Percentiles rank a stretch among this genome's conserved stretches.
phyloP scores from a whole-genome alignment of 495 filamentous ascomycete species.

The Ramalina intermedia region DNA sequence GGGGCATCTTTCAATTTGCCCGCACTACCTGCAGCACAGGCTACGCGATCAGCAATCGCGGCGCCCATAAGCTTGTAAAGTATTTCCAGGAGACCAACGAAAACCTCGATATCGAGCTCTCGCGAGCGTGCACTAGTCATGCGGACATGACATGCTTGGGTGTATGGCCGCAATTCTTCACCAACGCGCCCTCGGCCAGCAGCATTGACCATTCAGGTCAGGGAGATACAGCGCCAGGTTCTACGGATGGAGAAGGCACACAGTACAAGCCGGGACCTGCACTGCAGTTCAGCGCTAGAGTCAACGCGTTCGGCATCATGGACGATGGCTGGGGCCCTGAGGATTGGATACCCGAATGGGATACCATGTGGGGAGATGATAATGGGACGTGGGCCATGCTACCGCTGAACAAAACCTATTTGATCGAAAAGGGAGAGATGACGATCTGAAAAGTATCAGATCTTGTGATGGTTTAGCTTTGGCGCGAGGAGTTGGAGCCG shows the following conservation, averaged over 20 bases:
- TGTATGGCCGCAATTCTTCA: slow-evolving; percentile 13
- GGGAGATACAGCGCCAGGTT: not conserved
- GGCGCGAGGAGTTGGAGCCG: no score
- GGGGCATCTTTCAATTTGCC: slow-evolving; percentile 3
- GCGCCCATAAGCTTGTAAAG: slow-evolving; percentile 7
- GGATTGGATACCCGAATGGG: slow-evolving; percentile 6
- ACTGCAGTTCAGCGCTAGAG: slow-evolving; percentile 7
- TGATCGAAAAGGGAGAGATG: no score
- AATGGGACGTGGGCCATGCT: not conserved
- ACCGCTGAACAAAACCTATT: no score
- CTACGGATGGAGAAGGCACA: not conserved
- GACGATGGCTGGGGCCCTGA: not conserved
- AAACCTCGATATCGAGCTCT: slow-evolving; percentile 9
- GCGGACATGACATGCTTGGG: slow-evolving; percentile 4
- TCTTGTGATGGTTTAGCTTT: no score
- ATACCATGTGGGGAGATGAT: slow-evolving; percentile 6
- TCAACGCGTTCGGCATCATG: slow-evolving; percentile 3
- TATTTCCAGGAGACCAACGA: slow-evolving; percentile 3
- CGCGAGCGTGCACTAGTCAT: not conserved
- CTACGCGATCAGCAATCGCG: slow-evolving; percentile 8
- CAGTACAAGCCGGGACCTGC: not conserved
- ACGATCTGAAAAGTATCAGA: no score
- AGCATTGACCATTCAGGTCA: slow-evolving; percentile 8
- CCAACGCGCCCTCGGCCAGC: not conserved
- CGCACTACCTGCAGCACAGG: slow-evolving; percentile 6